phyloP scores from a whole-genome alignment of 441 rosid species.

The Populus tomentosa region DNA sequence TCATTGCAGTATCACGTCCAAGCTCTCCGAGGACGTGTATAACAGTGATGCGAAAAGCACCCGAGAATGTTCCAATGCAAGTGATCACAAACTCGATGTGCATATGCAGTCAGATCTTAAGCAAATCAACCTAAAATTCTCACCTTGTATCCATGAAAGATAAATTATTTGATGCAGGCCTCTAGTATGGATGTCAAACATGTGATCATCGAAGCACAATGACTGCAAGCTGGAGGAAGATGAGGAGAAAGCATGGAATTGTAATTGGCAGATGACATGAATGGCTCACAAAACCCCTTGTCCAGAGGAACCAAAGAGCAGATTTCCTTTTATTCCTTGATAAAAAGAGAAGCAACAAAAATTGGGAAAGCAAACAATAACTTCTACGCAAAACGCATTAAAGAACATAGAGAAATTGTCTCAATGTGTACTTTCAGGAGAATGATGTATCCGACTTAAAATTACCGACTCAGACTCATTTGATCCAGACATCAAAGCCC shows the following conservation, averaged over 20 bases:
- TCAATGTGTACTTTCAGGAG: conserved; percentile 99
- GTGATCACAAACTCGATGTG: background rate
- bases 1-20: too few relatives aligned
- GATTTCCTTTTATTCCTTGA: conserved; percentile 30
- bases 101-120: background rate
- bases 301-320: conserved; percentile 10
- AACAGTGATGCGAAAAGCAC: too few relatives aligned
- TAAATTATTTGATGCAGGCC: background rate
- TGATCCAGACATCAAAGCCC: conserved; percentile 49
- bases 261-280: background rate
- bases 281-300: conserved; percentile 3
- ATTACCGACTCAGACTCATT: conserved; percentile 68
- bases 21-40: too few relatives aligned
- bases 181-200: background rate
- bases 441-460: conserved; percentile 94
- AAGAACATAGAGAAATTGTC: conserved; percentile 54
- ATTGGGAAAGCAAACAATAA: background rate
- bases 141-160: background rate
- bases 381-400: background rate
- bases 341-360: conserved; percentile 14
- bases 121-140: background rate
- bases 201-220: background rate
- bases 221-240: background rate
- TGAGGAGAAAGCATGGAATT: background rate
- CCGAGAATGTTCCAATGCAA: too few relatives aligned